Percentiles rank a stretch among this genome's conserved stretches.
Evolutionary conservation across 2,329 filamentous ascomycete genomes (phyloP).

Genomic region (Podosphaera fusca): DNA sequence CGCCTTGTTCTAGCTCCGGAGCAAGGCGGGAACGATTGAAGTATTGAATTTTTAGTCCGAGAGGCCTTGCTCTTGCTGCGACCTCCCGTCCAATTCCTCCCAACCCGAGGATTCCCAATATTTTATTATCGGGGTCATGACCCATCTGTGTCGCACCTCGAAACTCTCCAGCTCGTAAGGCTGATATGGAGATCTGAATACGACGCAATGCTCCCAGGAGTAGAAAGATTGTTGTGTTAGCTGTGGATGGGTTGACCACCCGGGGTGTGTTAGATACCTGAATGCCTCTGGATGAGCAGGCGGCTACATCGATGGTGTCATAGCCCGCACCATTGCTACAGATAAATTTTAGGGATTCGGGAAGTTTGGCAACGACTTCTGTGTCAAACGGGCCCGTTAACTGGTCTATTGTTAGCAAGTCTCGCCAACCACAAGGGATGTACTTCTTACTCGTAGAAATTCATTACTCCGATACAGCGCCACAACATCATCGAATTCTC

Average conservation of each 20-base stretch:
- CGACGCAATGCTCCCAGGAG: conserved; percentile 57
- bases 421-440: background rate
- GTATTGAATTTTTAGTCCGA: conserved; percentile 55
- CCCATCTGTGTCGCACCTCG: conserved; percentile 25
- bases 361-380: conserved; percentile 36
- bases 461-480: conserved; percentile 49
- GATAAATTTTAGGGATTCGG: conserved; percentile 27
- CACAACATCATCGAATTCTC: conserved; percentile 36
- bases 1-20: conserved; percentile 25
- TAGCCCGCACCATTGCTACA: conserved; percentile 54
- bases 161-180: conserved; percentile 43
- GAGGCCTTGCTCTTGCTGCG: conserved; percentile 44
- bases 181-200: conserved; percentile 28
- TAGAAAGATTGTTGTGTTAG: conserved; percentile 57
- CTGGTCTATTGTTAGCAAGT: conserved; percentile 10
- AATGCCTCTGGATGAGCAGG: conserved; percentile 36
- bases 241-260: conserved; percentile 58
- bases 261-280: conserved; percentile 54
- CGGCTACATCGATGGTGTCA: conserved; percentile 52
- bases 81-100: conserved; percentile 61
- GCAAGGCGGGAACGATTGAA: conserved; percentile 41
- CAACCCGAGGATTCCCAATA: conserved; percentile 63
- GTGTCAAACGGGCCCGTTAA: conserved; percentile 46
- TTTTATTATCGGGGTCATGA: conserved; percentile 51
- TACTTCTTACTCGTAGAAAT: conserved; percentile 24